Evolutionary conservation across 768 basidiomycete genomes (phyloP), one percentile per base, ranked within the genome.

Genomic region (Brasilioporus rufonigricans): DNA sequence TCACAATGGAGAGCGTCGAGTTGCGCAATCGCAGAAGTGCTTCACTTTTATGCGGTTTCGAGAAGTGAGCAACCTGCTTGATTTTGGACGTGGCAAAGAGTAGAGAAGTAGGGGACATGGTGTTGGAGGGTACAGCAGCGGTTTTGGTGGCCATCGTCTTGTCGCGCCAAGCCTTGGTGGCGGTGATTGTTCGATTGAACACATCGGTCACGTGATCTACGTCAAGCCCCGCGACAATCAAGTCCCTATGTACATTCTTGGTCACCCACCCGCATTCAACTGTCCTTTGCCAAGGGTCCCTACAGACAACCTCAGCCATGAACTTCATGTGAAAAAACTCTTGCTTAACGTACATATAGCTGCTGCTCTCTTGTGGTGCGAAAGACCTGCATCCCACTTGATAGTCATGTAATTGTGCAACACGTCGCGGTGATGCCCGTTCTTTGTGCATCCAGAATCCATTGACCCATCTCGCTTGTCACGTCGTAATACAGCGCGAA

Each of bases 21-120:
- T 67, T 75, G 39, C 76, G 75, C 45, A 77, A 60, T 46, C 76
- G 68, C n/a, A 74, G 51, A 8, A 68, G 50, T 2, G 76, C 75
- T 51, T 77, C 75, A 41, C 64, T 68, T 47, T 68, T 73, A 21
- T 69, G 39, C 2, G 74, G 76, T 56, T 73, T 77, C 27, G 65
- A 63, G 33, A 65, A 60, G 39, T 69, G 44, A 0, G 55, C n/a
- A 31, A 68, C 10, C 1, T 60, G 43, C 32, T 65, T 65, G 31
- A 58, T 59, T 47, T 52, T 59, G 18, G 67, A 53, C 0, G 67
- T 48, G 6, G 65, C 43, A 27, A 68, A 69, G n/a, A 69, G 63
- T 0, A 59, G 35, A 4, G 64, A 63, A 2, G 65, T 53, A 1
- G 66, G 65, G 14, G 66, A 68, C 59, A 55, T 56, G 26, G 47